Evolutionary conservation across 1,139 yeast species (phyloP), one percentile per base, ranked within the genome.

Genomic region (Yamadazyma membranifaciens): DNA sequence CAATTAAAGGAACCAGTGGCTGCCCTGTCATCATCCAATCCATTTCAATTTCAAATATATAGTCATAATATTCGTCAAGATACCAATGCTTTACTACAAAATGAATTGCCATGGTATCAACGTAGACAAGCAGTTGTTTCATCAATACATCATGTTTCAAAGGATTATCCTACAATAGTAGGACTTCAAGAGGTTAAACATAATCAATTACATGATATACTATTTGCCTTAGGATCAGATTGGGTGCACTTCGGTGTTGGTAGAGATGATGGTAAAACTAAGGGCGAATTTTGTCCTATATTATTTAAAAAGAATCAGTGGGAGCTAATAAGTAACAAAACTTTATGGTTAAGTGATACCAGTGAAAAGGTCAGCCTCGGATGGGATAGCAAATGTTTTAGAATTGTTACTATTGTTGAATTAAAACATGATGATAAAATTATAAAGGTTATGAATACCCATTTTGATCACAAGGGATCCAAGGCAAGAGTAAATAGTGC

Each of bases 241-340:
- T 75, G 73, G 68, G 56, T 57, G 9, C 71, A 72, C 47, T 68
- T 65, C 42, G 77, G 77, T 2, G 69, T 66, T n/a, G 79, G 80
- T 2, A 57, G 80, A 51, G 73, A 70, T 38, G 78, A 75, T 52
- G 80, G 80, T 4, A 49, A 52, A 10, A 54, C 55, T 5, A 49
- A 54, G 4, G 79, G 80, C 5, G 80, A 75, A 45, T 72, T 60
- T 45, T 64, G 75, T 33, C 78, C 80, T 1, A 62, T 75, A 15
- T 59, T 69, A 32, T 73, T 63, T 48, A 60, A 66, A 38, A 54
- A 59, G 4, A 42, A 51, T 1, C 61, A 56, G 20, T 61, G 73
- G 60, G 41, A 51, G 14, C 42, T 72, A 17, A 32, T 65, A 9
- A 56, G 62, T 25, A 59, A 62, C 40, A 62, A 65, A 14, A 69